Evolutionary conservation across 441 rosid genomes (phyloP).

Genomic region (Pelargonium australe): DNA sequence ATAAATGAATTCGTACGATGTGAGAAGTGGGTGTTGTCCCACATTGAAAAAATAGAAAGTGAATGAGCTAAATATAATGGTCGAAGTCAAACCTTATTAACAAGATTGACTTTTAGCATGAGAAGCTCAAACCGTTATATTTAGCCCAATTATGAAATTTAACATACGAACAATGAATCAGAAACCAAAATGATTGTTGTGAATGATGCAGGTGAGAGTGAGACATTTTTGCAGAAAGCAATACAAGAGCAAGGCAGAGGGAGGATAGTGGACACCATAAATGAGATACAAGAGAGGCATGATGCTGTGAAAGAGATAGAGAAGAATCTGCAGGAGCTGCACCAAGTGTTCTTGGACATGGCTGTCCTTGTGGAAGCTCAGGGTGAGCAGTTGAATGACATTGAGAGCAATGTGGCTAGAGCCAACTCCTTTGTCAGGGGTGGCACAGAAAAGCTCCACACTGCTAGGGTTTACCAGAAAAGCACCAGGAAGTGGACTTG

Average conservation of each 20-base stretch:
- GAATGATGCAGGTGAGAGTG: slow-evolving; percentile 56
- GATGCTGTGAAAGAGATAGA: slow-evolving; percentile 90
- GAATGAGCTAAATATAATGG: no score
- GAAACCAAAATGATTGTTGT: no score
- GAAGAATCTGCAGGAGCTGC: slow-evolving; percentile 72
- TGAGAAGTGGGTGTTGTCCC: no score
- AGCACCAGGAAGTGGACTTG: slow-evolving; percentile 80
- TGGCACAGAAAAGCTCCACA: slow-evolving; percentile 70
- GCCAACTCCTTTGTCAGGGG: slow-evolving; percentile 81
- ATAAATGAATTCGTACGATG: no score
- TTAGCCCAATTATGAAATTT: no score
- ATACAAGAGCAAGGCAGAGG: slow-evolving; percentile 91
- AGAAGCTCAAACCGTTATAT: no score
- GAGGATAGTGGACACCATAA: slow-evolving; percentile 65
- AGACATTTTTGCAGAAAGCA: slow-evolving; percentile 75
- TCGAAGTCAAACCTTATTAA: no score
- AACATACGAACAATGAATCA: no score
- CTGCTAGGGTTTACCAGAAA: slow-evolving; percentile 71
- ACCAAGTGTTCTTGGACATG: slow-evolving; percentile 89
- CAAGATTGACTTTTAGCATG: no score
- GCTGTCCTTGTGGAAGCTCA: slow-evolving; percentile 87
- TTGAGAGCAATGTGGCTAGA: slow-evolving; percentile 79
- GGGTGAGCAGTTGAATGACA: slow-evolving; percentile 78
- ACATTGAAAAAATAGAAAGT: no score
- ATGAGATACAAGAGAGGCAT: slow-evolving; percentile 87